phyloP scores from a whole-genome alignment of 176 grass and related monocot species.

The Ensete glaucum region DNA sequence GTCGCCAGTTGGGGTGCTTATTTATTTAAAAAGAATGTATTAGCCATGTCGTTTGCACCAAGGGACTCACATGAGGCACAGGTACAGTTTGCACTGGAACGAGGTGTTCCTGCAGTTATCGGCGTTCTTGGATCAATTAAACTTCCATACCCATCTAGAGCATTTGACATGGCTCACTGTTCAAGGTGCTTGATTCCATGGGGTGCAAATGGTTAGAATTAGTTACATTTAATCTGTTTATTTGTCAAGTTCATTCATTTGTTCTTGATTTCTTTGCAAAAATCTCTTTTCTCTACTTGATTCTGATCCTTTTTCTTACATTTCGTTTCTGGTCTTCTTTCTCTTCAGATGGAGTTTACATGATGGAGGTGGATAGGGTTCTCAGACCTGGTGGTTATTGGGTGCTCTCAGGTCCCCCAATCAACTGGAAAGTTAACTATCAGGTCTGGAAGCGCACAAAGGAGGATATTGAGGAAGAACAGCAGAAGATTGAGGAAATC shows the following conservation, averaged over 20 bases:
- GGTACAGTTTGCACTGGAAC: constrained; percentile 84
- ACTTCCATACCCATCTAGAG: constrained; percentile 65
- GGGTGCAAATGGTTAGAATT: constrained; percentile 47
- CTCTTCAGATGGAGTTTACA: constrained; percentile 57
- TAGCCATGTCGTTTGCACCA: constrained; percentile 85
- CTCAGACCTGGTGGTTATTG: constrained; percentile 79
- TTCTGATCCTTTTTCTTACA: background rate
- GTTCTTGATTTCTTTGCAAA: background rate
- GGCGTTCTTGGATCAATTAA: constrained; percentile 79
- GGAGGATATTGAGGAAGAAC: constrained; percentile 59
- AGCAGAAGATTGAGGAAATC: constrained; percentile 58
- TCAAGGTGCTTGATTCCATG: constrained; percentile 91
- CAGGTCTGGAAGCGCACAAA: constrained; percentile 51
- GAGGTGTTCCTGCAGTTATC: constrained; percentile 80
- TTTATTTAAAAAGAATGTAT: constrained; percentile 46
- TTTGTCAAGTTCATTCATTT: background rate
- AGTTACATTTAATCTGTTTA: background rate
- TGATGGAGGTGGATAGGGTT: constrained; percentile 94
- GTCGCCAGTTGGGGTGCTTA: constrained; percentile 85
- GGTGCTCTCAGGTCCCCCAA: constrained; percentile 86
- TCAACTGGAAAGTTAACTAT: constrained; percentile 68
- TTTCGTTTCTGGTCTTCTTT: background rate
- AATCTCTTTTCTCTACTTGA: background rate
- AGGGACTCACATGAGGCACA: constrained; percentile 89
- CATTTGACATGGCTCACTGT: constrained; percentile 95